Percentiles rank a stretch among this genome's conserved stretches.
Evolutionary conservation across 176 grass and related monocot species (phyloP).

Genomic region (Zea luxurians): DNA sequence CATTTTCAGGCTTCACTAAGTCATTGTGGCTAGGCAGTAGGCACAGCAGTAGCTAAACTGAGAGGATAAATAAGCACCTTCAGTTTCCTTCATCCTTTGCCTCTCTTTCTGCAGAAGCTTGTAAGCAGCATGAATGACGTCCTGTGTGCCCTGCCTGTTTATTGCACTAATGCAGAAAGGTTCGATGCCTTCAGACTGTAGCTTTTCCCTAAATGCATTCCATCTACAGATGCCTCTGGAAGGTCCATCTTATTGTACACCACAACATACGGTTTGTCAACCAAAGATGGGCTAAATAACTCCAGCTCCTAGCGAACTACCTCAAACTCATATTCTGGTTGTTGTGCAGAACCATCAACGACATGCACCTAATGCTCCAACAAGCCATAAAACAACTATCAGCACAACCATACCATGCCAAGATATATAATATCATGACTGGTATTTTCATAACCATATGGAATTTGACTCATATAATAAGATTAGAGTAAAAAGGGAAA

Average conservation of each 20-base stretch:
- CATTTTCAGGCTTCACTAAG: neutral
- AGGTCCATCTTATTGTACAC: slow-evolving; percentile 97
- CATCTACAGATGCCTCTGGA: slow-evolving; percentile 78
- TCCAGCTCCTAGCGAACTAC: slow-evolving; percentile 91
- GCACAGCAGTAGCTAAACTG: neutral
- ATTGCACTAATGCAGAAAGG: slow-evolving; percentile 84
- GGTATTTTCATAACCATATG: neutral
- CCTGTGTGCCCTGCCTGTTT: slow-evolving; percentile 73
- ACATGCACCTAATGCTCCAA: slow-evolving; percentile 76
- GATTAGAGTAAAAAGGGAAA: neutral
- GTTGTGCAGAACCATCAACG: slow-evolving; percentile 79
- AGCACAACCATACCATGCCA: neutral
- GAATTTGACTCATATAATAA: neutral
- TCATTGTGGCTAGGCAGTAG: neutral
- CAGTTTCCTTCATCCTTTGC: slow-evolving; percentile 60
- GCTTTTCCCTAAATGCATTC: slow-evolving; percentile 61
- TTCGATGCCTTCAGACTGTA: slow-evolving; percentile 53
- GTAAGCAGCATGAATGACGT: slow-evolving; percentile 63
- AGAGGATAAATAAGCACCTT: slow-evolving; percentile 53
- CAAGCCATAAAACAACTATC: slow-evolving; percentile 12
- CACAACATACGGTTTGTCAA: slow-evolving; percentile 82
- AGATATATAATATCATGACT: neutral
- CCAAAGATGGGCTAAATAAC: slow-evolving; percentile 87
- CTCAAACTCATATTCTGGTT: slow-evolving; percentile 93
- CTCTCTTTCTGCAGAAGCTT: slow-evolving; percentile 75